phyloP scores from a whole-genome alignment of 768 basidiomycete species.

The Infundibulicybe gibba region DNA sequence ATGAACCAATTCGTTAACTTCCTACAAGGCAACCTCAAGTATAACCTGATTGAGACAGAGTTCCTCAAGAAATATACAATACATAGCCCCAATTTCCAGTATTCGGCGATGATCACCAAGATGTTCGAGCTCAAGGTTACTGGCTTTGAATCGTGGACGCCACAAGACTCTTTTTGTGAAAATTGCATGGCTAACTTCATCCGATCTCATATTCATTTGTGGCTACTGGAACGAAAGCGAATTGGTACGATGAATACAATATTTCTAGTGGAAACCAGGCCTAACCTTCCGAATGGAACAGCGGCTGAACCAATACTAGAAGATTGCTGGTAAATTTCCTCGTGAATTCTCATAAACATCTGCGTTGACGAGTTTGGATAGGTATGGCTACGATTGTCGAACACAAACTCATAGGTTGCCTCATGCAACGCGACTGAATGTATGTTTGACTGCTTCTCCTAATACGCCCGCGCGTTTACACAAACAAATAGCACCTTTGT shows the following conservation, averaged over 20 bases:
- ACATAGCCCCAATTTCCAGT: not conserved
- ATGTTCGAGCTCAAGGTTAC: constrained; percentile 10
- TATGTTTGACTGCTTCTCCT: constrained; percentile 1
- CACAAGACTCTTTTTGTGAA: constrained; percentile 26
- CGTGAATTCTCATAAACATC: not conserved
- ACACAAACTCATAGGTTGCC: constrained; percentile 17
- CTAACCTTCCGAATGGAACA: constrained; percentile 2
- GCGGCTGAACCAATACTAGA: constrained; percentile 10
- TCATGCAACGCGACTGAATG: constrained; percentile 22
- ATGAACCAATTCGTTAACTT: too few species aligned
- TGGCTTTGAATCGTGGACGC: constrained; percentile 17
- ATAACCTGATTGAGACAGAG: not conserved
- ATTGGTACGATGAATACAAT: constrained; percentile 9
- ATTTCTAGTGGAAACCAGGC: not conserved
- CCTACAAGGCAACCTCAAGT: constrained; percentile 7
- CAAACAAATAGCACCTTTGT: not conserved
- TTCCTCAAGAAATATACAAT: not conserved
- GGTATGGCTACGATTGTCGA: constrained; percentile 28
- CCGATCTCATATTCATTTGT: constrained; percentile 19
- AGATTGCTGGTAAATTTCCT: constrained; percentile 21
- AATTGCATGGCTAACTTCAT: constrained; percentile 22
- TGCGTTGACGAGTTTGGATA: constrained; percentile 1
- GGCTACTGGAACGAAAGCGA: constrained; percentile 17
- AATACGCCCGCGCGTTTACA: too few species aligned
- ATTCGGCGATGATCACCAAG: constrained; percentile 7